These are phyloP conservation scores for Amanita subjunquillea DNA, from an alignment of 768 basidiomycete species.

Conservation along the genomic window DNA sequence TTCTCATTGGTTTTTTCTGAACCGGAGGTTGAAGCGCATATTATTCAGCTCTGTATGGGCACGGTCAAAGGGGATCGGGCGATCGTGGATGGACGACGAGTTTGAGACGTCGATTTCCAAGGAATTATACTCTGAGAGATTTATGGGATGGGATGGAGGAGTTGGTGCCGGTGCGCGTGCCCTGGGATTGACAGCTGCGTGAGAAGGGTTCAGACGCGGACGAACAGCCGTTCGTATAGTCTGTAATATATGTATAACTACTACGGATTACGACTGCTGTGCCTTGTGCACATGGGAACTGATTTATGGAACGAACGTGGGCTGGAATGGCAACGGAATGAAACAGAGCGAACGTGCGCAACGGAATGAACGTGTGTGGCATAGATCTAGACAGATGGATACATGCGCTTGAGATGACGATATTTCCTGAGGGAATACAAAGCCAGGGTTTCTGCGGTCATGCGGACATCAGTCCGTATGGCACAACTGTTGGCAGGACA, in stretches of 20 bases:
- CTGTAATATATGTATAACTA: neutral
- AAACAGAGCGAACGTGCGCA: no score
- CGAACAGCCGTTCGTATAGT: no score
- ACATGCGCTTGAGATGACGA: slow-evolving; percentile 67
- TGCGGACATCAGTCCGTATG: neutral
- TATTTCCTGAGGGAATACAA: slow-evolving; percentile 79
- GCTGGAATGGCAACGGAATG: neutral
- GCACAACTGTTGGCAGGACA: neutral
- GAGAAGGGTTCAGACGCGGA: neutral
- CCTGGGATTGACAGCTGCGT: slow-evolving; percentile 41
- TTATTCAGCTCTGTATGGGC: slow-evolving; percentile 92
- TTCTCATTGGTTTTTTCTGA: slow-evolving; percentile 95
- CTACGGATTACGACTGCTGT: no score
- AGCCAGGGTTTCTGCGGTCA: slow-evolving; percentile 62
- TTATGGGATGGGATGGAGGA: slow-evolving; percentile 73
- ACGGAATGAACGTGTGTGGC: neutral
- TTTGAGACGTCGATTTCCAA: slow-evolving; percentile 15
- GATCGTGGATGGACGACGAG: slow-evolving; percentile 34
- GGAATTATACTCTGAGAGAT: slow-evolving; percentile 44
- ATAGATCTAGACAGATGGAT: slow-evolving; percentile 17
- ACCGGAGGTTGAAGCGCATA: slow-evolving; percentile 85
- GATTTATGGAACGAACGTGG: no score
- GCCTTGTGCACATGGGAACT: no score
- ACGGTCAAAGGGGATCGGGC: slow-evolving; percentile 48
- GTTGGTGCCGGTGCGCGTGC: slow-evolving; percentile 73